phyloP scores from a whole-genome alignment of 305 asterid species.

The Fraxinus albicans region DNA sequence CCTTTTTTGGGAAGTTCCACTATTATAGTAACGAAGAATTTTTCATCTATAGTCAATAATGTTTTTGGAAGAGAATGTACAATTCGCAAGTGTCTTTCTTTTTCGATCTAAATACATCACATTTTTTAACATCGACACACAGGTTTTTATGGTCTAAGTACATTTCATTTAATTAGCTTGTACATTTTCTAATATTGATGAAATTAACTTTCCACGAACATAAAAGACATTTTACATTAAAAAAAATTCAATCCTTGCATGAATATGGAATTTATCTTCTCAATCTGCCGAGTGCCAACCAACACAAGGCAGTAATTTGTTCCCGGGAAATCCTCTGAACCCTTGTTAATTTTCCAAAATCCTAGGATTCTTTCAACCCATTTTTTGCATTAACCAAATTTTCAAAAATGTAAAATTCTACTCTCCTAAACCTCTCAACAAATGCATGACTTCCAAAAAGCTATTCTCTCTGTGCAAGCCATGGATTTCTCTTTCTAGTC shows the following conservation, averaged over 20 bases:
- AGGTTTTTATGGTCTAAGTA: no score
- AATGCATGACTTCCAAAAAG: neutral
- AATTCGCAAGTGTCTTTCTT: neutral
- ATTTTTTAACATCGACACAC: no score
- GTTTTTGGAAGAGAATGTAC: neutral
- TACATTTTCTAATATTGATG: neutral
- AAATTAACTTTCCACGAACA: neutral
- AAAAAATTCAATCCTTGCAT: neutral
- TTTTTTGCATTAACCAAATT: neutral
- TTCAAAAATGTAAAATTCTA: neutral
- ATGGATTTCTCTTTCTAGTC: neutral
- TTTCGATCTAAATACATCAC: no score
- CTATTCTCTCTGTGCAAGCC: neutral
- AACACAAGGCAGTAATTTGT: neutral
- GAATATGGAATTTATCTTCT: neutral
- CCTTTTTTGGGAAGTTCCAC: neutral
- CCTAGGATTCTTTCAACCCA: neutral
- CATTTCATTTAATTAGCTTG: no score
- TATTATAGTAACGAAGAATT: neutral
- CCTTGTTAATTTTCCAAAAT: neutral
- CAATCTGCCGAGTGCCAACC: neutral
- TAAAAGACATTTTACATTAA: no score
- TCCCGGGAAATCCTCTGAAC: neutral
- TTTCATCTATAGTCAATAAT: neutral
- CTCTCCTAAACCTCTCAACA: slow-evolving; percentile 3